Evolutionary conservation across 2,329 filamentous ascomycete genomes (phyloP), one percentile per base, ranked within the genome.

Genomic region (Exophiala dermatitidis): DNA sequence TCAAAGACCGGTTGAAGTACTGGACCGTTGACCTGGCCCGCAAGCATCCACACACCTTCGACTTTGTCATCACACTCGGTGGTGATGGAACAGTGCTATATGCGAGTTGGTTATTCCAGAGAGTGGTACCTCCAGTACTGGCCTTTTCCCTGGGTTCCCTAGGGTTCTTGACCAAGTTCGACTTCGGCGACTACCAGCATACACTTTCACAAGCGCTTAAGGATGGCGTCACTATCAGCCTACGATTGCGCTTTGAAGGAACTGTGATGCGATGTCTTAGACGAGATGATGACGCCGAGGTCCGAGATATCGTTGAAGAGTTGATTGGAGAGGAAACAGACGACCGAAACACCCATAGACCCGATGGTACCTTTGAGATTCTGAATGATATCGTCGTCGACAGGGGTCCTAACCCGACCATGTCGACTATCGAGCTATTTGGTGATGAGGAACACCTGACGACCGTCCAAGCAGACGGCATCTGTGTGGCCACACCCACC

Each of bases 381-480:
- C 73, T 98, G 58, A 98, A 98, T 64, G 93, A 98, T 68, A 83
- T 97, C n/a, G 91, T 98, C 5, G 82, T 97, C 31, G 93, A 98
- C 66, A 80, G 93, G 12, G 93, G 93, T 0, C 93, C 93, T 4
- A 96, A 94, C 69, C 83, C 91, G 43, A 95, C 90, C 50, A 91
- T 98, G 88, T 93, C 88, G 7, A 85, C 83, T 48, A 90, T 88
- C 19, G 91, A 97, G 67, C 79, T 97, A 29, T 96, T 96, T 67
- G 90, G 90, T 19, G 91, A 96, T 64, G 88, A 96, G 64, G 88
- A 95, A 69, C 90, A 95, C 70, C 93, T 96, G 69, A 96, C 93
- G 0, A 94, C 90, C 0, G 82, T 97, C 4, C 84, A 93, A 61
- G 93, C 91, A 28, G 93, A 97, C 67, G 91, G 91, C 8, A 82